These are phyloP conservation scores for Lodderomyces metapsilosis DNA, from an alignment of 1,139 yeast species.

Conservation along the genomic window DNA sequence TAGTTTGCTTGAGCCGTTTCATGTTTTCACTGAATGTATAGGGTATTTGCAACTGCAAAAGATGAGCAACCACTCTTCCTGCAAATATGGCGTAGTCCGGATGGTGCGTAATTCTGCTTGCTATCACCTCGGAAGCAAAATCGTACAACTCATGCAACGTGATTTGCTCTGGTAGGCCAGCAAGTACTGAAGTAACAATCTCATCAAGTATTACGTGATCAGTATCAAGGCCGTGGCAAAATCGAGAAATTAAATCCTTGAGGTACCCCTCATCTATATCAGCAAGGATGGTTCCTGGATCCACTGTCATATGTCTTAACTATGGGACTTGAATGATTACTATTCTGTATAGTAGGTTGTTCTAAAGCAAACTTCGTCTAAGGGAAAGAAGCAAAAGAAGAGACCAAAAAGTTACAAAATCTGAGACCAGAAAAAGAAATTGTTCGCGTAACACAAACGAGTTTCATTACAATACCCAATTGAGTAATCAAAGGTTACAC, in stretches of 20 bases:
- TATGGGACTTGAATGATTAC: too few relatives aligned
- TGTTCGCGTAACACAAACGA: background rate
- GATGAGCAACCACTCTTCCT: conserved; percentile 40
- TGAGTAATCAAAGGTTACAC: conserved; percentile 11
- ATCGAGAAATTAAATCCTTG: conserved; percentile 14
- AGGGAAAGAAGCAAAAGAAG: too few relatives aligned
- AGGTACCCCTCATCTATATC: conserved; percentile 1
- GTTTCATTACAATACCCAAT: conserved; percentile 7
- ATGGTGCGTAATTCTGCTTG: conserved; percentile 43
- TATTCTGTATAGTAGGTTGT: background rate
- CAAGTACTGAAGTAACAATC: conserved; percentile 21
- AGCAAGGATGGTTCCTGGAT: background rate
- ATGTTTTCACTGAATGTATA: conserved; percentile 36
- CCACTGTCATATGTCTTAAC: background rate
- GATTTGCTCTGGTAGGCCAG: conserved; percentile 35
- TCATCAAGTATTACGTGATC: conserved; percentile 21
- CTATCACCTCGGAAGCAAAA: conserved; percentile 44
- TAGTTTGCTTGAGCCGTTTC: conserved; percentile 19
- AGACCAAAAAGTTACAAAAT: background rate
- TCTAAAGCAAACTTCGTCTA: conserved; percentile 1
- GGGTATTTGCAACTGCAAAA: conserved; percentile 29
- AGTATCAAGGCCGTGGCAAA: conserved; percentile 21
- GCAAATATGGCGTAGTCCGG: conserved; percentile 50
- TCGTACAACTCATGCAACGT: conserved; percentile 32
- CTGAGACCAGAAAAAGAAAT: background rate